Evolutionary conservation across 139 green algal genomes (phyloP), one percentile per base, ranked within the genome.

Genomic region (Chlorella sp.): DNA sequence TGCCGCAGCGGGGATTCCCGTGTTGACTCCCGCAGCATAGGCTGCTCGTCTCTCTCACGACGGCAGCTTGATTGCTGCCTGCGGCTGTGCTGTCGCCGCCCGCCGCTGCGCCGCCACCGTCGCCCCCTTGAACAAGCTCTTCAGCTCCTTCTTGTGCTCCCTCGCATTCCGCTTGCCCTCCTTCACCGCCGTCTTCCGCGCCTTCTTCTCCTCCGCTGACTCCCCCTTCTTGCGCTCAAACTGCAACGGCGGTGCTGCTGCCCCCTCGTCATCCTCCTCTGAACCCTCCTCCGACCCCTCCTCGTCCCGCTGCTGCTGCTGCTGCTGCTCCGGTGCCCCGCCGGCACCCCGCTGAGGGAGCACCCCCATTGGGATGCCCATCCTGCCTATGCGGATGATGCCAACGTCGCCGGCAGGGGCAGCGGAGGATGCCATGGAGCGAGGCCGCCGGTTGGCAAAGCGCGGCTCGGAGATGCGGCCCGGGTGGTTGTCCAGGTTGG

Each of bases 121-220:
- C 89, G 97, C 96, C 53, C 94, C 83, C 81, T 95, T 97, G 92
- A 96, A 99, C 92, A 97, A 83, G 40, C 39, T 81, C 91, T 97
- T 98, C 64, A 97, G 85, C 88, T 96, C 91, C 92, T 98, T 98
- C 92, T 99, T 99, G 2, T 89, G 85, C 32, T 78, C 92, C 11
- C 97, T 91, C 15, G 95, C 94, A 37, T 92, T 86, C 11, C 93
- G 88, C 89, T 90, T 89, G 37, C 93, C 91, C 53, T 95, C 95
- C 93, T 99, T 99, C 2, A 98, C 96, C 5, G 92, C 95, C 26
- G 88, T 91, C 93, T 99, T 99, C 30, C 97, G 91, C 22, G 92
- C 92, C 57, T 91, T 93, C 86, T 95, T 96, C 92, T 98, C 97
- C 79, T 98, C 97, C 19, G 93, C 91, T 0, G 83, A 97, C 93